Base-by-base conservation (phyloP, 371 early-diverging fungal species). In the Cokeromyces recurvatus region DNA sequence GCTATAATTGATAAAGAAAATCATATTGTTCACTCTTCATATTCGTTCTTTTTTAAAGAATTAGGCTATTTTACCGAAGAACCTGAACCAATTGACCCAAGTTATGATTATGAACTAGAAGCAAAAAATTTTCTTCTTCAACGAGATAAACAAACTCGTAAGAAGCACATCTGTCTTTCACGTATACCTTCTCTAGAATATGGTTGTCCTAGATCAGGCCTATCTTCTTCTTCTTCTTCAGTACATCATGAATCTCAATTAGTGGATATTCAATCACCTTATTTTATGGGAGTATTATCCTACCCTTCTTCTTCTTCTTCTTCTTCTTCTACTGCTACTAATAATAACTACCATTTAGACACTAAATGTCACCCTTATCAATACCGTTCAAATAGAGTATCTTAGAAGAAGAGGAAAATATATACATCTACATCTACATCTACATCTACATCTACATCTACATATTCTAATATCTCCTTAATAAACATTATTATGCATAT, bases 191-290 rank as follows among this genome's bases (percentile, higher is more conserved):
- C 55, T 3, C 25, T 55, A 17, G 51, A 57, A 16, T 53, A 60
- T 36, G n/a, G n/a, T n/a, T n/a, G n/a, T n/a, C 40, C 52, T 32
- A 37, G 45, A 10, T 62, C 70, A 15, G 68, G 68, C 2, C 8
- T 68, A 8, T 68, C 69, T n/a, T 68, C 69, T 10, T 51, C 65
- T 9, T 57, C 65, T 1, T 64, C 65, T 15, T 50, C 58, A 12
- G 38, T 58, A 24, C 64, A 63, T 19, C 63, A 66, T 27, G 55
- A 65, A 43, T 40, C 51, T 21, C 34, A 56, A n/a, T 29, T 35
- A 3, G 4, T 38, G 17, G 64, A 67, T 43, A 38, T 56, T 15
- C 51, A 61, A 43, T 67, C 68, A 14, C 68, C 68, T 14, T 53
- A 60, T 24, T 63, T 55, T 36, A 58, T 66, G 59, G 67, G 67